Evolutionary conservation across 1,284 basidiomycete genomes (phyloP).

Genomic region (Rhodofomes roseus): DNA sequence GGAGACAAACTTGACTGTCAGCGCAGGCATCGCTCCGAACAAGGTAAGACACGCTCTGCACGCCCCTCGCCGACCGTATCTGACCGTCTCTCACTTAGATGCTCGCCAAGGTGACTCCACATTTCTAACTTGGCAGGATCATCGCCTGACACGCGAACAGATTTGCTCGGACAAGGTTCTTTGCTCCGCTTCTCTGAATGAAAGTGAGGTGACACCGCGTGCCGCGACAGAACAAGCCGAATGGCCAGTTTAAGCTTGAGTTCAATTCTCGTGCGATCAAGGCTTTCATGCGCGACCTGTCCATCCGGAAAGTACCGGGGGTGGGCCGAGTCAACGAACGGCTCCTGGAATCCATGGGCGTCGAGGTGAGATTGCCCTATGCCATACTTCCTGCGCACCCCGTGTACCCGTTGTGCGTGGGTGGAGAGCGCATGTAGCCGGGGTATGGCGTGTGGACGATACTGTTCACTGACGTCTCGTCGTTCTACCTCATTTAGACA

Average conservation of each 20-base stretch:
- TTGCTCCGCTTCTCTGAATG: not conserved
- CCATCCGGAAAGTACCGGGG: slow-evolving; percentile 83
- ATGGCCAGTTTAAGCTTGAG: slow-evolving; percentile 81
- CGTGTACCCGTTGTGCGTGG: not conserved
- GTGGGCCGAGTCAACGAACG: slow-evolving; percentile 87
- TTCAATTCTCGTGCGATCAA: slow-evolving; percentile 65
- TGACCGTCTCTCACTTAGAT: slow-evolving; percentile 14
- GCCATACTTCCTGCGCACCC: slow-evolving; percentile 8
- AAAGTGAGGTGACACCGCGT: not conserved
- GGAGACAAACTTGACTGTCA: slow-evolving; percentile 86
- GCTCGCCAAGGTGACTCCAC: slow-evolving; percentile 26
- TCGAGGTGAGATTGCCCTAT: slow-evolving; percentile 51
- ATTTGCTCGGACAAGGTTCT: slow-evolving; percentile 87
- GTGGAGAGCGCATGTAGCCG: not conserved
- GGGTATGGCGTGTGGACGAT: not conserved
- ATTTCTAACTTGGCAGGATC: not conserved
- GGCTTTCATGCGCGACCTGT: slow-evolving; percentile 70
- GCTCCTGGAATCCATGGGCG: slow-evolving; percentile 79
- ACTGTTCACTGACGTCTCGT: not conserved
- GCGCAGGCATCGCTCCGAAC: slow-evolving; percentile 90
- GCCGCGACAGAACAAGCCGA: slow-evolving; percentile 78
- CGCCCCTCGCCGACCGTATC: slow-evolving; percentile 5
- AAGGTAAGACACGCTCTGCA: slow-evolving; percentile 43
- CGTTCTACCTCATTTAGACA: slow-evolving; percentile 41
- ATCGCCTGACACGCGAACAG: slow-evolving; percentile 35